phyloP scores from a whole-genome alignment of 306 rosid genomes.

The Heteromeles arbutifolia region DNA sequence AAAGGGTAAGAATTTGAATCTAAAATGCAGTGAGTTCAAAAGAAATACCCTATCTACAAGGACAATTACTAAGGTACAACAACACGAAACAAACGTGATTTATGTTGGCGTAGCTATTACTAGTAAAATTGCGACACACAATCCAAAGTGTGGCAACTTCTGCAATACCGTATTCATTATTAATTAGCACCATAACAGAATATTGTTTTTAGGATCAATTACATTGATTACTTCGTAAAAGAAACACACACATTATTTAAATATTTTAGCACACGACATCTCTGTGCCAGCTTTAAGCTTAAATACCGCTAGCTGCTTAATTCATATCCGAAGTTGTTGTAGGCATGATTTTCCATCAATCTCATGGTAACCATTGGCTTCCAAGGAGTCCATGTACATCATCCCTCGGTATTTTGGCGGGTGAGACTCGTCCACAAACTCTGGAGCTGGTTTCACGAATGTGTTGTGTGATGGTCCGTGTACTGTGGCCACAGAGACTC shows the following conservation, averaged over 20 bases:
- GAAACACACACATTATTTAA: neutral
- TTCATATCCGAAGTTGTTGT: slow-evolving; percentile 1
- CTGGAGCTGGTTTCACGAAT: slow-evolving; percentile 24
- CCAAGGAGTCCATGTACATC: slow-evolving; percentile 41
- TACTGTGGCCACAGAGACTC: slow-evolving; percentile 37
- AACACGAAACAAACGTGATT: no score
- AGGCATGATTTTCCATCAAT: slow-evolving; percentile 17
- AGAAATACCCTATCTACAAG: no score
- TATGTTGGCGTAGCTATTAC: no score
- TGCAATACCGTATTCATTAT: neutral
- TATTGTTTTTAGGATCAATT: no score
- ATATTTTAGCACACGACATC: neutral
- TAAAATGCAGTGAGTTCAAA: no score
- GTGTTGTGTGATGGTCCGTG: slow-evolving; percentile 40
- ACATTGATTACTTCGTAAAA: neutral
- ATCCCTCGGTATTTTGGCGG: slow-evolving; percentile 28
- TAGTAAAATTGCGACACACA: no score
- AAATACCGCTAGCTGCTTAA: neutral
- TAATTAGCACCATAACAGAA: neutral
- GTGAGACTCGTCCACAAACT: slow-evolving; percentile 34
- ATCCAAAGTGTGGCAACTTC: no score
- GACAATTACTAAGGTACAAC: no score
- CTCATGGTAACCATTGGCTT: slow-evolving; percentile 24
- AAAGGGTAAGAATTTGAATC: no score
- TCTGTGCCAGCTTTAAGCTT: neutral